Evolutionary conservation across 257 asterid species (phyloP), one percentile per base, ranked within the genome.

Genomic region (Gynochthodes officinalis): DNA sequence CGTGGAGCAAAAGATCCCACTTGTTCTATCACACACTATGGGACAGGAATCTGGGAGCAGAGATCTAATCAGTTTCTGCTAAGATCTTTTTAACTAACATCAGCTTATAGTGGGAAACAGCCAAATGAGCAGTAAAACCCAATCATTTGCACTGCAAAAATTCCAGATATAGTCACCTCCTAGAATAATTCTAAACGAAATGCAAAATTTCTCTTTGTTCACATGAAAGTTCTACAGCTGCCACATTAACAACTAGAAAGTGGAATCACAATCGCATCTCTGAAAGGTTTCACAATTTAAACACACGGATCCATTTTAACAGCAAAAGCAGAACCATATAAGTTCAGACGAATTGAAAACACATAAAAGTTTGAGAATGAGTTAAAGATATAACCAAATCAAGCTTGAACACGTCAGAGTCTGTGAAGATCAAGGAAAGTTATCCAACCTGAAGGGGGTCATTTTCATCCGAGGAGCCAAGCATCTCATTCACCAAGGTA

Each of bases 361-460:
- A 19, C 33, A 69, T 4, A n/a, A 7, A 25, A 53, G 10, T 18
- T 39, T 35, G 21, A 39, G 63, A n/a, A 69, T n/a, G 33, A 32
- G 50, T 33, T 11, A 49, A 28, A 67, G 46, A 30, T 11, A 48
- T 14, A 14, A 32, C 42, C 33, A 68, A 21, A 67, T 68, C 40
- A 49, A 49, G 59, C 77, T 77, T 27, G 68, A 70, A 23, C 30
- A 42, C n/a, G 58, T 15, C 52, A 54, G 23, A 37, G 27, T 30
- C 3, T 62, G 59, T 9, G 35, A 42, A 75, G 50, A 7, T 28
- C 55, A 37, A 42, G 60, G 48, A 68, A 48, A 9, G 68, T 61
- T 18, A 18, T 80, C 93, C 46, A 75, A 92, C 98, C 96, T 92
- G 96, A 73, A 89, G 92, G 55, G 96, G 93, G 69, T 92, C 98